phyloP scores from a whole-genome alignment of 495 filamentous ascomycete genomes.

The Staphylotrichum tortipilum region DNA sequence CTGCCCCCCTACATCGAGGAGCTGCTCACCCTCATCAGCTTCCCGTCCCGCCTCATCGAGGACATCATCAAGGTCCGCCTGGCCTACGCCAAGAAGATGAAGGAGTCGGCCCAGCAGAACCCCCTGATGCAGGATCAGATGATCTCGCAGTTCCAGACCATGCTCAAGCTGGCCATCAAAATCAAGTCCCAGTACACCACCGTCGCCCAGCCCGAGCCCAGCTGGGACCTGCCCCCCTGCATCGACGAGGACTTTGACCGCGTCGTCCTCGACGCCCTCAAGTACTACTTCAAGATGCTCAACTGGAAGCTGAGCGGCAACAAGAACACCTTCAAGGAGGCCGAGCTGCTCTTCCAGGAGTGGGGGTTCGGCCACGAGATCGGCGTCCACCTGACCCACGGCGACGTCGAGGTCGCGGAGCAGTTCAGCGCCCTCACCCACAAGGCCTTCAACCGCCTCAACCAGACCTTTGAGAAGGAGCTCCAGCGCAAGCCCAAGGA shows the following conservation, averaged over 20 bases:
- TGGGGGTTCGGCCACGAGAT: conserved; percentile 95
- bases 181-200: conserved; percentile 84
- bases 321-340: conserved; percentile 98
- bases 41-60: conserved; percentile 89
- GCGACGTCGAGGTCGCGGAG: conserved; percentile 96
- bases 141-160: conserved; percentile 90
- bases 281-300: conserved; percentile 94
- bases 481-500: conserved; percentile 75
- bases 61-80: conserved; percentile 91
- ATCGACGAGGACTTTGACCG: conserved; percentile 94
- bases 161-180: conserved; percentile 79
- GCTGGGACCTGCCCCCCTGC: conserved; percentile 92
- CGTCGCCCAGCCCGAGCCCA: conserved; percentile 77
- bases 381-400: conserved; percentile 76
- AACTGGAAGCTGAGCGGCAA: conserved; percentile 96
- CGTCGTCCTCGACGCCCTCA: conserved; percentile 91
- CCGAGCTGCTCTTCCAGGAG: conserved; percentile 92
- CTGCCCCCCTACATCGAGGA: conserved; percentile 96
- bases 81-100: conserved; percentile 89
- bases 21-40: conserved; percentile 89
- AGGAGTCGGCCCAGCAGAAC: conserved; percentile 74
- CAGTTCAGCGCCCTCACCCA: conserved; percentile 92
- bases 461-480: conserved; percentile 84
- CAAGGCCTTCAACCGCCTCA: conserved; percentile 80
- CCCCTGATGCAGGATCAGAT: conserved; percentile 91